Conservation (phyloP, 1,284 basidiomycete species). For the Ceratobasidium sp. region DNA sequence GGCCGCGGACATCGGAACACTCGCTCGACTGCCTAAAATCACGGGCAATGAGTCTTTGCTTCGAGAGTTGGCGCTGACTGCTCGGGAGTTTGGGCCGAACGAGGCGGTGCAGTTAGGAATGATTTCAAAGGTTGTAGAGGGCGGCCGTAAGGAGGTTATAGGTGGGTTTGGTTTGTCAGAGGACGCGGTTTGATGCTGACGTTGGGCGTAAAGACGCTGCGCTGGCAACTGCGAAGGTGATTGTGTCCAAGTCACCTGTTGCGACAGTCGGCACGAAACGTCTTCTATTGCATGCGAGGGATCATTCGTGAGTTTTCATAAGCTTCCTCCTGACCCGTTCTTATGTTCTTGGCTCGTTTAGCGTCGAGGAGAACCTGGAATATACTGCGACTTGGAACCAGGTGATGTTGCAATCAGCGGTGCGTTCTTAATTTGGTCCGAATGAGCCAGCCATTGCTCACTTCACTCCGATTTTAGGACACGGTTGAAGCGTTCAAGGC, state of each 20-base stretch:
- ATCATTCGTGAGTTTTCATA: slow-evolving; percentile 69
- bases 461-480: slow-evolving; percentile 52
- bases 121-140: slow-evolving; percentile 77
- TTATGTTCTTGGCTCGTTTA: slow-evolving; percentile 51
- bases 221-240: slow-evolving; percentile 70
- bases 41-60: slow-evolving; percentile 82
- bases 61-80: slow-evolving; percentile 84
- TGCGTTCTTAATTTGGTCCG: slow-evolving; percentile 53
- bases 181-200: slow-evolving; percentile 50
- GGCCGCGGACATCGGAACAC: slow-evolving; percentile 90
- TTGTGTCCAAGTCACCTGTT: slow-evolving; percentile 84
- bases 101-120: slow-evolving; percentile 83
- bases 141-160: slow-evolving; percentile 66
- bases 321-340: background rate
- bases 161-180: slow-evolving; percentile 48
- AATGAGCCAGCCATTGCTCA: background rate
- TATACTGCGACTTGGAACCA: slow-evolving; percentile 86
- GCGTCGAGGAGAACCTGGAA: slow-evolving; percentile 80
- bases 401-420: slow-evolving; percentile 74
- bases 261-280: slow-evolving; percentile 87
- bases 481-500: slow-evolving; percentile 58
- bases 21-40: slow-evolving; percentile 86
- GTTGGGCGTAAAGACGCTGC: slow-evolving; percentile 65
- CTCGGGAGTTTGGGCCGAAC: slow-evolving; percentile 71
- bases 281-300: slow-evolving; percentile 75